Evolutionary conservation across 345 rosid genomes (phyloP).

Genomic region (Dimocarpus longan): DNA sequence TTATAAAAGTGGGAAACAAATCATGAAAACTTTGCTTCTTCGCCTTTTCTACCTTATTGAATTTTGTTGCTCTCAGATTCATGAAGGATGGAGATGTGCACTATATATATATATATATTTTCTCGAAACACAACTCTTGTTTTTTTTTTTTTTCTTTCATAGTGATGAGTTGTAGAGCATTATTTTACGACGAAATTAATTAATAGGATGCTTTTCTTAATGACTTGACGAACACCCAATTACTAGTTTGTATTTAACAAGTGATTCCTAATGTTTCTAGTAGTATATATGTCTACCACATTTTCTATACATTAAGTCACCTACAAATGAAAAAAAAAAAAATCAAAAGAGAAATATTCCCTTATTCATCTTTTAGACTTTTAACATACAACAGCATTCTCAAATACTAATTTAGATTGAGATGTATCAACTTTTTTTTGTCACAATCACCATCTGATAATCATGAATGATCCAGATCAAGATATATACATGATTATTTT

Average conservation of each 20-base stretch:
- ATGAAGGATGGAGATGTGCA: slow-evolving; percentile 14
- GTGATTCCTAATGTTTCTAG: slow-evolving; percentile 10
- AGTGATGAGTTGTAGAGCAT: slow-evolving; percentile 16
- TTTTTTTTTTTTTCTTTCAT: background rate
- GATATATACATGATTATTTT: no score
- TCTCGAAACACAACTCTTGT: background rate
- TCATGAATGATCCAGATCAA: background rate
- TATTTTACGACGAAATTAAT: background rate
- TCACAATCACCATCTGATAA: background rate
- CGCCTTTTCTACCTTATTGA: background rate
- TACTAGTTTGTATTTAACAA: slow-evolving; percentile 8
- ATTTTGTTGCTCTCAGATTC: background rate
- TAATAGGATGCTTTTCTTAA: background rate
- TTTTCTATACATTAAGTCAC: background rate
- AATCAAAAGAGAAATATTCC: slow-evolving; percentile 5
- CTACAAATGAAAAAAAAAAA: background rate
- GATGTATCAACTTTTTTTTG: background rate
- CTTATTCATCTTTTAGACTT: slow-evolving; percentile 20
- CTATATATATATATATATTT: background rate
- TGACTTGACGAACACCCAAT: background rate
- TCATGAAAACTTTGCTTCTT: background rate
- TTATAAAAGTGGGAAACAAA: background rate
- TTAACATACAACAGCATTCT: slow-evolving; percentile 2
- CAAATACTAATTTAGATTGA: background rate
- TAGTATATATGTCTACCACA: background rate